phyloP scores from a whole-genome alignment of 1,139 yeast species.

The Nadsonia commutata region DNA sequence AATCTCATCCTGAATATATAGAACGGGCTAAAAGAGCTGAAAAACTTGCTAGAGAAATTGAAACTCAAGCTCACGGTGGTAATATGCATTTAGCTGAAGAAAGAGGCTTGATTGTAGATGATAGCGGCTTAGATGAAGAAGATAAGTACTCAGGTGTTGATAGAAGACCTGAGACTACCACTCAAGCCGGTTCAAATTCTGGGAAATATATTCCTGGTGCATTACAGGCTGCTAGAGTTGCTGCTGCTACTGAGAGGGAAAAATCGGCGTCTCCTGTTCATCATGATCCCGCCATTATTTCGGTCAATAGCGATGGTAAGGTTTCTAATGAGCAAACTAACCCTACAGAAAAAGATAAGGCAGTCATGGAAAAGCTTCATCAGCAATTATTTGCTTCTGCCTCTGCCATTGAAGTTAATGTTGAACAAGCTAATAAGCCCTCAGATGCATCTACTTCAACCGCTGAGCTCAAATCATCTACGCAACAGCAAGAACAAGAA shows the following conservation, averaged over 20 bases:
- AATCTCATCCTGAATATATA: constrained; percentile 56
- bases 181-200: background rate
- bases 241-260: constrained; percentile 19
- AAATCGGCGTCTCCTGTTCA: constrained; percentile 13
- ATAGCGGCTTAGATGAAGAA: constrained; percentile 85
- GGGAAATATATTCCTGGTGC: constrained; percentile 50
- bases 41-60: constrained; percentile 69
- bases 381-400: constrained; percentile 6
- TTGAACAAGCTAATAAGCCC: background rate
- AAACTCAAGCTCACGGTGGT: constrained; percentile 42
- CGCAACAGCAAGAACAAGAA: background rate
- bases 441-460: constrained; percentile 1
- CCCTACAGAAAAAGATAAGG: constrained; percentile 1
- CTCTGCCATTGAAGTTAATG: background rate
- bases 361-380: constrained; percentile 3
- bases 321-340: constrained; percentile 3
- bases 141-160: constrained; percentile 90
- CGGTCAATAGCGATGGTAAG: constrained; percentile 18
- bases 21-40: constrained; percentile 60
- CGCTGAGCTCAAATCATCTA: constrained; percentile 2
- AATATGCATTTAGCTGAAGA: constrained; percentile 84
- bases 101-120: constrained; percentile 65
- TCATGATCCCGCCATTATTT: constrained; percentile 61
- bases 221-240: constrained; percentile 43
- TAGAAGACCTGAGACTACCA: constrained; percentile 15